Evolutionary conservation across 2,329 filamentous ascomycete genomes (phyloP).

Genomic region (Fusarium sp.): DNA sequence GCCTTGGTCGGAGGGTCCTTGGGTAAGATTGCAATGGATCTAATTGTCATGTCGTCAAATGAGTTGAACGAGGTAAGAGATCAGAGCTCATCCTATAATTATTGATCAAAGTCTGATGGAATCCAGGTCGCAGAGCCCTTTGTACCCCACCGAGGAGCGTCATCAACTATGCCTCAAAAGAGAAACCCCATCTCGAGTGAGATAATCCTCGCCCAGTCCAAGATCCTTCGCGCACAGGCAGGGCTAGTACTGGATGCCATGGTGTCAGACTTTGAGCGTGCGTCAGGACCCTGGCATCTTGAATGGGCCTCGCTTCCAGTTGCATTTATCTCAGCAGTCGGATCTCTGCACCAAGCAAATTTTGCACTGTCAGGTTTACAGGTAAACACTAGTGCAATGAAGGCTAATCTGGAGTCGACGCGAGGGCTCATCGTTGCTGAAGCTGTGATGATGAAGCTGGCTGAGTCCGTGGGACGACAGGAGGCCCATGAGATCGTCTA

Average conservation of each 20-base stretch:
- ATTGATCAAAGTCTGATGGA: constrained; percentile 63
- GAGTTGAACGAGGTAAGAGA: constrained; percentile 59
- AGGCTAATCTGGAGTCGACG: constrained; percentile 64
- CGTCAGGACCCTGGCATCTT: constrained; percentile 69
- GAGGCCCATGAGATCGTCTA: constrained; percentile 69
- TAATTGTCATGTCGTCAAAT: constrained; percentile 70
- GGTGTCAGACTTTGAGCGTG: constrained; percentile 70
- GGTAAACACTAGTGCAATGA: constrained; percentile 65
- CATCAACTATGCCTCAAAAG: constrained; percentile 70
- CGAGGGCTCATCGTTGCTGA: constrained; percentile 68
- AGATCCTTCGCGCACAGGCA: constrained; percentile 43
- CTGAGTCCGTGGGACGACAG: constrained; percentile 64
- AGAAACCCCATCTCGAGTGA: constrained; percentile 70
- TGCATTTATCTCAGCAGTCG: constrained; percentile 66
- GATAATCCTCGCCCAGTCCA: constrained; percentile 67
- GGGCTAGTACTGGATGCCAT: constrained; percentile 51
- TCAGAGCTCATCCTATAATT: constrained; percentile 63
- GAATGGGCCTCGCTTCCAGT: constrained; percentile 69
- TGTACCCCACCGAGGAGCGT: constrained; percentile 66
- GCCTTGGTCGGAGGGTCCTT: constrained; percentile 66
- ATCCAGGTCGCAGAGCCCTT: constrained; percentile 60
- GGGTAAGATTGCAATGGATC: constrained; percentile 68
- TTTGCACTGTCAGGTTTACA: constrained; percentile 66
- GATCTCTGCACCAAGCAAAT: constrained; percentile 65
- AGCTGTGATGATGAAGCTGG: constrained; percentile 71